A percentile compares a stretch with the other conserved stretches of the same genome.
phyloP scores from a whole-genome alignment of 2,329 filamentous ascomycete genomes.

The Didymella pinodella region DNA sequence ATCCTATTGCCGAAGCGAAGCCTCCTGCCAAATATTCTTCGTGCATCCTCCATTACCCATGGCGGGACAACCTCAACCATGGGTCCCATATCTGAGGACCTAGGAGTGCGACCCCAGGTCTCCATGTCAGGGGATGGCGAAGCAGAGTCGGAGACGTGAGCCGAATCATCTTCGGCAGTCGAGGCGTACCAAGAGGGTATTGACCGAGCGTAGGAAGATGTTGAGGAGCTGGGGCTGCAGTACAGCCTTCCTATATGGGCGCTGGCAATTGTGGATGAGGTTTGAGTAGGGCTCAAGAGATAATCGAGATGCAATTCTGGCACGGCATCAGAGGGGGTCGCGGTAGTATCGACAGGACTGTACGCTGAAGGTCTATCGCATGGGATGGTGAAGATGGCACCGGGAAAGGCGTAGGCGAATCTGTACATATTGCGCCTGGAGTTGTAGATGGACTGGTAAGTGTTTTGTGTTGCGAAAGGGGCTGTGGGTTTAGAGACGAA shows the following conservation, averaged over 20 bases:
- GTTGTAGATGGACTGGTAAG: neutral
- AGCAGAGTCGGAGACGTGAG: neutral
- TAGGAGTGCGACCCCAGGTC: neutral
- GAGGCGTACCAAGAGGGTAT: neutral
- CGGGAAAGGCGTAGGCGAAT: neutral
- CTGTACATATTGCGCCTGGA: neutral
- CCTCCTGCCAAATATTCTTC: neutral
- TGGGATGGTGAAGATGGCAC: slow-evolving; percentile 2
- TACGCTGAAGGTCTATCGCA: neutral
- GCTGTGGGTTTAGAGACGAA: neutral
- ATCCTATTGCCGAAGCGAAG: neutral
- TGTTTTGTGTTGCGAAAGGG: neutral
- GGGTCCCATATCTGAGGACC: neutral
- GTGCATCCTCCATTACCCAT: neutral
- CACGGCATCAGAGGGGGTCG: neutral
- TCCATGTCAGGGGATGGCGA: too few relatives aligned
- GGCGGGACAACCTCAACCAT: neutral
- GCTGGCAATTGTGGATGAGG: neutral
- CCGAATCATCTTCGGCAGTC: neutral
- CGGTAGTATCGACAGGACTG: neutral
- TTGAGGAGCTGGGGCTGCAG: neutral
- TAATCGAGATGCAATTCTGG: neutral
- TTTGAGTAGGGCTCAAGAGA: neutral
- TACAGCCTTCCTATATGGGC: neutral
- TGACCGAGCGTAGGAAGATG: neutral